Evolutionary conservation across 2,329 filamentous ascomycete genomes (phyloP).

Genomic region (Clonostachys rhizophaga): DNA sequence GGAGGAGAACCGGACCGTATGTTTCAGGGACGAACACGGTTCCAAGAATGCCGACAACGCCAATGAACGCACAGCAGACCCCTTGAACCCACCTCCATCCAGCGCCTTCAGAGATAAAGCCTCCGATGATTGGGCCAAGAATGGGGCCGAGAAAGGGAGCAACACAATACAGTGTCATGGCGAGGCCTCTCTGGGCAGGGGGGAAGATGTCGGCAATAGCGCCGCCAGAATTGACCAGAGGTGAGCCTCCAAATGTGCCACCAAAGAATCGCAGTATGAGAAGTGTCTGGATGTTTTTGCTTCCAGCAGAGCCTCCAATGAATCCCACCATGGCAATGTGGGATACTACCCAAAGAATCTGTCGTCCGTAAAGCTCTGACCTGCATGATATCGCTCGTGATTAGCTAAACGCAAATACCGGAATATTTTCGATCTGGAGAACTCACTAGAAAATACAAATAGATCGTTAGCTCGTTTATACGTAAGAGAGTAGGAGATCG

Average conservation of each 20-base stretch:
- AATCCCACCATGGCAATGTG: slow-evolving; percentile 36
- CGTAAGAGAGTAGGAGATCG: too few relatives aligned
- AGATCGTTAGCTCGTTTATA: too few relatives aligned
- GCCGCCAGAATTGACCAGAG: slow-evolving; percentile 50
- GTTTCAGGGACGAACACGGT: slow-evolving; percentile 28
- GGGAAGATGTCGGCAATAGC: slow-evolving; percentile 53
- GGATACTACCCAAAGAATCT: slow-evolving; percentile 46
- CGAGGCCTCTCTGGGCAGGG: slow-evolving; percentile 40
- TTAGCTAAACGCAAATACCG: not conserved
- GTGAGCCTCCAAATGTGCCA: slow-evolving; percentile 49
- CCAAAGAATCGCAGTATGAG: slow-evolving; percentile 58
- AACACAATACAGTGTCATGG: slow-evolving; percentile 53
- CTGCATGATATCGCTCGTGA: not conserved
- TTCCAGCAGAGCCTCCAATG: slow-evolving; percentile 35
- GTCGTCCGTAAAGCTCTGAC: slow-evolving; percentile 51
- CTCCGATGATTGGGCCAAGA: slow-evolving; percentile 56
- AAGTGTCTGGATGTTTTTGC: slow-evolving; percentile 46
- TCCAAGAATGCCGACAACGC: slow-evolving; percentile 18
- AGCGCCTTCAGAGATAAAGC: slow-evolving; percentile 48
- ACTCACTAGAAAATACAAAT: too few relatives aligned
- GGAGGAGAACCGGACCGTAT: slow-evolving; percentile 26
- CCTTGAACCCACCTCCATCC: slow-evolving; percentile 48
- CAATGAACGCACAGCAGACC: slow-evolving; percentile 38
- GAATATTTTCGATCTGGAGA: too few relatives aligned
- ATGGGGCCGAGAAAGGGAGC: slow-evolving; percentile 61